These are phyloP conservation scores for Haplosporangium gracile DNA, from an alignment of 192 early-diverging fungal genomes.

Conservation along the genomic window DNA sequence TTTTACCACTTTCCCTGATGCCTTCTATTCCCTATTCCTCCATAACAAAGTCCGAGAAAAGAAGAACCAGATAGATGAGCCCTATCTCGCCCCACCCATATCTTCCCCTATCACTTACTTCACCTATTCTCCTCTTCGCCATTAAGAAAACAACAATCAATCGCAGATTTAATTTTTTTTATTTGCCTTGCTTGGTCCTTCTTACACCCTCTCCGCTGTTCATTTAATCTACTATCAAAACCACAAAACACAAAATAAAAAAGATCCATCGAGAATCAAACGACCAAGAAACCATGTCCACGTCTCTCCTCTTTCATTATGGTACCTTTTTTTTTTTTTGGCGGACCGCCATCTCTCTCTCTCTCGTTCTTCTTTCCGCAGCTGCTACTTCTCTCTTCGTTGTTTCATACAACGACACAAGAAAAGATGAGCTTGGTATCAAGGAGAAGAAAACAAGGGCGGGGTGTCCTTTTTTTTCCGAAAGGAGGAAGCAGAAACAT, in stretches of 20 bases:
- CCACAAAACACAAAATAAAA: background rate
- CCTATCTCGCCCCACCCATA: too few species aligned
- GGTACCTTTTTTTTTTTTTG: background rate
- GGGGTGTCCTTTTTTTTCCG: too few species aligned
- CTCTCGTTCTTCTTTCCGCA: too few species aligned
- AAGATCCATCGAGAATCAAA: background rate
- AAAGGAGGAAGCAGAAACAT: too few species aligned
- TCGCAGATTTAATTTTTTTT: slow-evolving; percentile 6
- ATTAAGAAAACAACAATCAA: background rate
- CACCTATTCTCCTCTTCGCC: background rate
- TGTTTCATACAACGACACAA: too few species aligned
- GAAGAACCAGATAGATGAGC: too few species aligned
- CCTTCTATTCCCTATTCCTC: too few species aligned
- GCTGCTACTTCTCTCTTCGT: too few species aligned
- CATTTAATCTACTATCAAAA: background rate
- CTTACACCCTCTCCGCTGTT: background rate
- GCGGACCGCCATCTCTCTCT: too few species aligned
- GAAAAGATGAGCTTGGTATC: too few species aligned
- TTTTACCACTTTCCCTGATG: background rate
- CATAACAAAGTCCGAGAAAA: too few species aligned
- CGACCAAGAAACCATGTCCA: background rate
- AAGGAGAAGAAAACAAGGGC: too few species aligned
- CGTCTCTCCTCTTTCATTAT: background rate
- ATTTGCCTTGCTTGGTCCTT: background rate
- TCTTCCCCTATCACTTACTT: background rate